Base-by-base conservation (phyloP, 192 early-diverging fungal species). In the Fimicolochytrium jonesii region DNA sequence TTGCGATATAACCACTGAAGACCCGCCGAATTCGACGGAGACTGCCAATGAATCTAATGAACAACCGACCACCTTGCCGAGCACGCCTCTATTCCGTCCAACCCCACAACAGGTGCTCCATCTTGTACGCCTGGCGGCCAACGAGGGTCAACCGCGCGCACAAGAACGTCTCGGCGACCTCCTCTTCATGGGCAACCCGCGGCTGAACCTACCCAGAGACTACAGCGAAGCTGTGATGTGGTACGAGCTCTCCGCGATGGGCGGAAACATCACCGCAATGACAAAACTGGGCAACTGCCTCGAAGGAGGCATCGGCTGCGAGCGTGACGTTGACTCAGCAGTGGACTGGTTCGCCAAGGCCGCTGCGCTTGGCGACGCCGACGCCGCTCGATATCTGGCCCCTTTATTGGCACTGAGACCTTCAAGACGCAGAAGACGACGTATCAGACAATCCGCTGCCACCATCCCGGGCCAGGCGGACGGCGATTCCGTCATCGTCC, bases 41-140 rank as follows among this genome's bases (percentile, higher is more conserved):
- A n/a, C n/a, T n/a, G n/a, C n/a, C n/a, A n/a, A n/a, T n/a, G n/a
- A n/a, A n/a, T n/a, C n/a, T n/a, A n/a, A n/a, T n/a, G n/a, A n/a
- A n/a, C n/a, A n/a, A n/a, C n/a, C n/a, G n/a, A n/a, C n/a, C n/a
- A n/a, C n/a, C n/a, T n/a, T n/a, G n/a, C n/a, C n/a, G n/a, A n/a
- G n/a, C n/a, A n/a, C n/a, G n/a, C n/a, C n/a, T n/a, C n/a, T n/a
- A n/a, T n/a, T n/a, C n/a, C n/a, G n/a, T n/a, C n/a, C n/a, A n/a
- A n/a, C n/a, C n/a, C n/a, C n/a, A n/a, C n/a, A n/a, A n/a, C n/a
- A n/a, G n/a, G n/a, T n/a, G 9, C 73, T 87, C 1, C 65, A 79
- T 34, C 83, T 89, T 72, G 82, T 90, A 52, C 68, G 82, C 18
- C 72, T 78, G 48, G 82, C 90, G 13, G 87, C 90, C 74, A 85